Evolutionary conservation across 306 rosid species (phyloP).

Genomic region (Vigna reflexopilosa): DNA sequence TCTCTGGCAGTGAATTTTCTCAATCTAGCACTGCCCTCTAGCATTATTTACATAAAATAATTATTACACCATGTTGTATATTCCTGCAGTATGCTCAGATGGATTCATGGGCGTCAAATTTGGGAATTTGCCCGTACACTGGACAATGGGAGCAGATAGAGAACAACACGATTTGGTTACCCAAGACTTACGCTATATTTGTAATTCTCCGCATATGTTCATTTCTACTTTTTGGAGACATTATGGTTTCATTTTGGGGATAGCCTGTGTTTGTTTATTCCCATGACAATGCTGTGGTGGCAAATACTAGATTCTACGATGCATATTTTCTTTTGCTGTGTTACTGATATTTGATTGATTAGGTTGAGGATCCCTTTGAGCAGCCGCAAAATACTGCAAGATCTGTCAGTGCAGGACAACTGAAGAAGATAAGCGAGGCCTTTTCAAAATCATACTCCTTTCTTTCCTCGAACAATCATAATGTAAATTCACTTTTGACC

Average conservation of each 20-base stretch:
- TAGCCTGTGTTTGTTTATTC: conserved; percentile 24
- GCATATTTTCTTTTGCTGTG: conserved; percentile 30
- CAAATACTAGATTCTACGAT: conserved; percentile 1
- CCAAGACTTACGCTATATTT: conserved; percentile 70
- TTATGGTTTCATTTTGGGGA: conserved; percentile 16
- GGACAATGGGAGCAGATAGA: conserved; percentile 71
- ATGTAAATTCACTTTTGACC: conserved; percentile 49
- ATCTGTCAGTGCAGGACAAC: conserved; percentile 55
- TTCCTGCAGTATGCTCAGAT: conserved; percentile 72
- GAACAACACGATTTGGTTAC: conserved; percentile 79
- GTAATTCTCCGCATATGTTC: conserved; percentile 56
- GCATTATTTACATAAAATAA: conserved; percentile 22
- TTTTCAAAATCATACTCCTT: conserved; percentile 46
- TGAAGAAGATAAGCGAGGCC: conserved; percentile 65
- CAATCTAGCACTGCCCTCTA: neutral
- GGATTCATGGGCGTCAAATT: conserved; percentile 51
- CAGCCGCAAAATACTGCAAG: conserved; percentile 79
- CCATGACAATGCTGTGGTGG: conserved; percentile 17
- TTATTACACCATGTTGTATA: conserved; percentile 24
- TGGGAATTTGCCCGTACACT: conserved; percentile 68
- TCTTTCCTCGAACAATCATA: conserved; percentile 49
- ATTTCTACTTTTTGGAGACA: conserved; percentile 6
- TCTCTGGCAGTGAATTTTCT: conserved; percentile 33
- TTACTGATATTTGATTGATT: conserved; percentile 50
- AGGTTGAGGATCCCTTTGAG: conserved; percentile 97